These are phyloP conservation scores for Nakaseomyces bracarensis DNA, from an alignment of 1,139 yeast genomes.

Conservation along the genomic window DNA sequence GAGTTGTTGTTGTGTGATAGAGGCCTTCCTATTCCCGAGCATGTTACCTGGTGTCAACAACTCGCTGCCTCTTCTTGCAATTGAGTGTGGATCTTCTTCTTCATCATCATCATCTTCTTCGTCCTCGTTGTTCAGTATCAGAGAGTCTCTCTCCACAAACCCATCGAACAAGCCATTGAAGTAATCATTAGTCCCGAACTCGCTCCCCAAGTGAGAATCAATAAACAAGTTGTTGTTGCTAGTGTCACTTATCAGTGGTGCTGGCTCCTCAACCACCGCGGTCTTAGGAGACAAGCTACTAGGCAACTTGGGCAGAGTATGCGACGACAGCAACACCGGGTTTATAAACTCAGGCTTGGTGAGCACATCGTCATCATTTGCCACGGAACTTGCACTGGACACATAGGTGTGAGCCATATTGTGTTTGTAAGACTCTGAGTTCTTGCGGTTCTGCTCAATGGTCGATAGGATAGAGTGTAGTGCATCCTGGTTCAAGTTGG, in stretches of 20 bases:
- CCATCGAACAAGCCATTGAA: slow-evolving; percentile 1
- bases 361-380: background rate
- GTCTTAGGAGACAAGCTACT: background rate
- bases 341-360: slow-evolving; percentile 6
- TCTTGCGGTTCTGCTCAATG: background rate
- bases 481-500: slow-evolving; percentile 2
- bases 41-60: background rate
- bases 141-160: background rate
- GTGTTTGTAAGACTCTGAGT: background rate
- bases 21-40: background rate
- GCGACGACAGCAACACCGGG: slow-evolving; percentile 5
- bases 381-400: background rate
- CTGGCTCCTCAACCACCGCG: background rate
- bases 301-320: slow-evolving; percentile 3
- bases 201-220: background rate
- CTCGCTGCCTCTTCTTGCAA: background rate
- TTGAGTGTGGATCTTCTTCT: background rate
- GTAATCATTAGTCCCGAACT: background rate
- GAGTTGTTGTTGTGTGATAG: background rate
- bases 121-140: background rate
- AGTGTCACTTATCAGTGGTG: background rate
- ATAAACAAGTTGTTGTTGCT: slow-evolving; percentile 4
- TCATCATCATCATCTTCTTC: slow-evolving; percentile 1
- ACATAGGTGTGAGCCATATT: background rate
- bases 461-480: background rate